Evolutionary conservation across 2,329 filamentous ascomycete species (phyloP), one percentile per base, ranked within the genome.

Genomic region (Curvularia hawaiiensis): DNA sequence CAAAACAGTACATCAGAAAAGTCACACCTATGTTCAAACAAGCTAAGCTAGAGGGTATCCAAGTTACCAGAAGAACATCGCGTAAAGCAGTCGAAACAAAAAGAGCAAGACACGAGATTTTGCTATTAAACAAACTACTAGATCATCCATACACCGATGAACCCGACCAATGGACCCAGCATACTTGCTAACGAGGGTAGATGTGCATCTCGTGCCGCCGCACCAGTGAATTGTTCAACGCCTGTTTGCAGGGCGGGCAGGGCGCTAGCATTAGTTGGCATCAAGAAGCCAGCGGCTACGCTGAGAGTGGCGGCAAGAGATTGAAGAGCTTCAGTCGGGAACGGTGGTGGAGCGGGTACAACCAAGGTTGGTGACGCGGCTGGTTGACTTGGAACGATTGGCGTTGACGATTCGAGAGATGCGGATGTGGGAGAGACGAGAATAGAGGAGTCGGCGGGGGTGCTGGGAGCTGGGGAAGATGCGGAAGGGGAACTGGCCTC

Each of bases 241-340:
- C 39, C 14, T 7, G 47, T 56, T 12, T 43, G 49, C 44, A 50
- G 16, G 5, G 18, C 45, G 8, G 53, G 53, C 10, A 44, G 16
- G 11, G 35, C 45, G 16, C 24, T 56, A 2, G 39, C 48, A n/a
- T 59, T 59, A 10, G 44, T 56, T 12, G 57, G 53, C 1, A 49
- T 35, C 1, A 59, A 14, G 14, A 59, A 56, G 1, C 53, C 57
- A 10, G 49, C 18, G 14, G 38, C 16, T 48, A 55, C 54, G 22
- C 30, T 59, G 16, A 61, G 39, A 12, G 58, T 45, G 1, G 59
- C 43, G 50, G 48, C 56, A 6, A 50, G 48, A 14, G 48, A 33
- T n/a, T 49, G 44, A 1, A 52, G 28, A 24, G 46, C 26, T 3
- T 46, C 47, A 6, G 43, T 18, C 0, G 39, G 7, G 2, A 30